Percentiles rank a stretch among this genome's conserved stretches.
phyloP scores from a whole-genome alignment of 1,139 yeast species.

The Zygoascus meyerae region DNA sequence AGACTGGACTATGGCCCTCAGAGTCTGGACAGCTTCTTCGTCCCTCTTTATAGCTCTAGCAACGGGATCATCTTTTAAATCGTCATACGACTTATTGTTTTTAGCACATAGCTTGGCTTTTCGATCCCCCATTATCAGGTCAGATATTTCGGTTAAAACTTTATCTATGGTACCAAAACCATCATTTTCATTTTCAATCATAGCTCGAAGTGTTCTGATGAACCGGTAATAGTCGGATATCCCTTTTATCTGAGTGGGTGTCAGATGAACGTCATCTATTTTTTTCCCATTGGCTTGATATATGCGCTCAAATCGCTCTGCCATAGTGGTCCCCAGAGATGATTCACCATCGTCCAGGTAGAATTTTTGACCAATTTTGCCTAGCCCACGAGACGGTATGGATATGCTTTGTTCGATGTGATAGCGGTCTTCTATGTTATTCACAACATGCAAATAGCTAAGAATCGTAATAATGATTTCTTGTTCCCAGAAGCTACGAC shows the following conservation, averaged over 20 bases:
- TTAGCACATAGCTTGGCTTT: constrained; percentile 33
- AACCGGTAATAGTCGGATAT: background rate
- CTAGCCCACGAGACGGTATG: constrained; percentile 67
- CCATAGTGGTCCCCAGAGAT: constrained; percentile 18
- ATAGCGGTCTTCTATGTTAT: constrained; percentile 51
- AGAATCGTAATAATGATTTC: constrained; percentile 59
- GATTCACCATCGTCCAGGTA: background rate
- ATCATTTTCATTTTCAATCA: background rate
- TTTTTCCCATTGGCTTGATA: constrained; percentile 17
- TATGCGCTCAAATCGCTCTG: constrained; percentile 34
- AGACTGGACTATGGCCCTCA: constrained; percentile 18
- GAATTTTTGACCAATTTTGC: constrained; percentile 32
- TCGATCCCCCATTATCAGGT: background rate
- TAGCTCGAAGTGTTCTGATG: background rate
- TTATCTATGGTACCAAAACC: background rate
- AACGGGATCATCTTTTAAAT: constrained; percentile 13
- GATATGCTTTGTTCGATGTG: constrained; percentile 56
- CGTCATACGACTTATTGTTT: constrained; percentile 27
- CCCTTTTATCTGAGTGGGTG: background rate
- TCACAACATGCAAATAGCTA: constrained; percentile 57
- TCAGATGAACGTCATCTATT: background rate
- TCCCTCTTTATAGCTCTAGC: background rate
- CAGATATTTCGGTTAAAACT: background rate
- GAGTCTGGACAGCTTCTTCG: background rate
- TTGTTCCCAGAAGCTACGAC: constrained; percentile 72